phyloP scores from a whole-genome alignment of 176 grass and related monocot genomes.

The Bothriochloa decipiens region DNA sequence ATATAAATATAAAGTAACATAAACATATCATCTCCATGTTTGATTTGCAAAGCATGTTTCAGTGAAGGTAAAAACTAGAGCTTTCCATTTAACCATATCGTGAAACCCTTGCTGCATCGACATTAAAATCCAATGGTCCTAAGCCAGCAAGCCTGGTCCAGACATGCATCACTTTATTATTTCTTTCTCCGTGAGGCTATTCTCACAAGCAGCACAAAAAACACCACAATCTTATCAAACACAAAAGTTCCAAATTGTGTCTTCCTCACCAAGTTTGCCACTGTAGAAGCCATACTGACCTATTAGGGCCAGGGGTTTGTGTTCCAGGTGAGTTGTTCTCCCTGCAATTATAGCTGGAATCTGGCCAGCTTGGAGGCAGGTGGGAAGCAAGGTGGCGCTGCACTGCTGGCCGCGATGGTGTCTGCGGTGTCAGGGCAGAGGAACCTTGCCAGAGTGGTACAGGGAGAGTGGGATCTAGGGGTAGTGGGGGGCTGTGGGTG shows the following conservation, averaged over 20 bases:
- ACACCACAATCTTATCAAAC: background rate
- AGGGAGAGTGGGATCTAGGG: background rate
- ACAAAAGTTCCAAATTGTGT: background rate
- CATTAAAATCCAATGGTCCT: background rate
- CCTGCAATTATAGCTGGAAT: background rate
- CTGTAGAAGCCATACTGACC: background rate
- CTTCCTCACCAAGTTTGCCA: background rate
- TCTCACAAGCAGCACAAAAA: background rate
- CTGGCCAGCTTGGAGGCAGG: background rate
- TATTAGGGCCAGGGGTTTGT: background rate
- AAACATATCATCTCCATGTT: slow-evolving; percentile 10
- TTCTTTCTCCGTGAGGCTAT: background rate
- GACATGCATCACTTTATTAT: background rate
- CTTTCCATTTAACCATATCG: background rate
- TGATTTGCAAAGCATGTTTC: slow-evolving; percentile 7
- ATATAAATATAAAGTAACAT: slow-evolving; percentile 34
- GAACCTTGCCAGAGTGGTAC: background rate
- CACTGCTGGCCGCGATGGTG: background rate
- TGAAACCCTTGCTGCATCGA: background rate
- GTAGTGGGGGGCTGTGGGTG: background rate
- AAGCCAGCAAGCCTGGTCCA: background rate
- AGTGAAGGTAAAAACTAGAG: background rate
- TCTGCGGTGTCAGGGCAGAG: background rate
- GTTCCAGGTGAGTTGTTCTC: background rate
- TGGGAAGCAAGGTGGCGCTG: background rate